A percentile compares a stretch with the other conserved stretches of the same genome.
phyloP scores from a whole-genome alignment of 768 basidiomycete genomes.

The Cystobasidiopsis lactophilus region DNA sequence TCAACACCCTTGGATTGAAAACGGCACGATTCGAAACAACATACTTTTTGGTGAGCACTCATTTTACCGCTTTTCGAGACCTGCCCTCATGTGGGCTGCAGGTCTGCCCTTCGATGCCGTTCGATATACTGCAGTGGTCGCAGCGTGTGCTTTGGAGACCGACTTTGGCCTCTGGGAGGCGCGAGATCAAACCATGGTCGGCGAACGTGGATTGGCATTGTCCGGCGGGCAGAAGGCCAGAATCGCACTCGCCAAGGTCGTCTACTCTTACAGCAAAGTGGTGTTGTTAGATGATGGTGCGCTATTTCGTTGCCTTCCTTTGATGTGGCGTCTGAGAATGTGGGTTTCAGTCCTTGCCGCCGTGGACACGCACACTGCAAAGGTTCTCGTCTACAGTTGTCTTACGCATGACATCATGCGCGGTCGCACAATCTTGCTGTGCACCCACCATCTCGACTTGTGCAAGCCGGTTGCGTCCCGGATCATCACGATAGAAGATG shows the following conservation, averaged over 20 bases:
- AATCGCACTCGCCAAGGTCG: constrained; percentile 53
- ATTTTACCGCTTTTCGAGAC: no score
- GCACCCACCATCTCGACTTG: constrained; percentile 82
- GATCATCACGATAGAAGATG: constrained; percentile 8
- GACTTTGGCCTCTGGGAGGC: constrained; percentile 53
- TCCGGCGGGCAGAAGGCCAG: constrained; percentile 17
- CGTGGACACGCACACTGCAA: constrained; percentile 42
- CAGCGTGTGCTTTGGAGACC: constrained; percentile 49
- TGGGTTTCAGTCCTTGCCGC: constrained; percentile 10
- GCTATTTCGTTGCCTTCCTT: neutral
- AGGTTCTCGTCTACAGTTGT: constrained; percentile 29
- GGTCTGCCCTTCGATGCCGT: constrained; percentile 36
- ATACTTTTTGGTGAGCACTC: no score
- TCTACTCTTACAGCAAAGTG: constrained; percentile 59
- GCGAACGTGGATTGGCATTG: constrained; percentile 12
- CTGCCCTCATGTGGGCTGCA: no score
- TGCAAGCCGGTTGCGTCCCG: constrained; percentile 44
- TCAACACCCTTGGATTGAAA: constrained; percentile 13
- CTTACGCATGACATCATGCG: constrained; percentile 51
- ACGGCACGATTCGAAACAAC: constrained; percentile 43
- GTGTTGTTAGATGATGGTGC: constrained; percentile 10
- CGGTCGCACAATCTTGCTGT: constrained; percentile 58
- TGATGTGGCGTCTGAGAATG: neutral
- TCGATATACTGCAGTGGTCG: constrained; percentile 45
- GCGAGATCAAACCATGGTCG: constrained; percentile 42